These are phyloP conservation scores for Phycomyces nitens DNA, from an alignment of 192 early-diverging fungal genomes.

Conservation along the genomic window DNA sequence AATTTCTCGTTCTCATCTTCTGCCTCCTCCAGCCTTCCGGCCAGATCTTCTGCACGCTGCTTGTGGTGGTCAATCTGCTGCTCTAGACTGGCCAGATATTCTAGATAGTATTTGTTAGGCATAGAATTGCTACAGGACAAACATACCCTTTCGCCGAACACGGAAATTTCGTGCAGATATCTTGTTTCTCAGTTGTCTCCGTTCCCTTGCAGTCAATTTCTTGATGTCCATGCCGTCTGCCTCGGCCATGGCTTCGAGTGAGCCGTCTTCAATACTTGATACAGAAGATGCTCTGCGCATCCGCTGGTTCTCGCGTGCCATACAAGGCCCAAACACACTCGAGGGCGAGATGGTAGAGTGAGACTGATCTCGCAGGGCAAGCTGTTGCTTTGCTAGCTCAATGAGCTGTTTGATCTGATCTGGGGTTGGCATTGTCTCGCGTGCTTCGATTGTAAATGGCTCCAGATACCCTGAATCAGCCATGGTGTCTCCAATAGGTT, in stretches of 20 bases:
- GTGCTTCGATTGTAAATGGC: neutral
- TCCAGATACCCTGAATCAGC: neutral
- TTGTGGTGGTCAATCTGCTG: conserved; percentile 28
- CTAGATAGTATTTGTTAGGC: conserved; percentile 2
- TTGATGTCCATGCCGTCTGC: conserved; percentile 25
- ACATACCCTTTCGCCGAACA: conserved; percentile 6
- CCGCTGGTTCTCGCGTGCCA: neutral
- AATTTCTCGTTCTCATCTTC: conserved; percentile 29
- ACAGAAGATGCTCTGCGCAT: neutral
- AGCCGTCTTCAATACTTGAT: neutral
- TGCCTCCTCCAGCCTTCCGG: conserved; percentile 2
- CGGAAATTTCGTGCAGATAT: conserved; percentile 11
- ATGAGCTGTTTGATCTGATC: conserved; percentile 31
- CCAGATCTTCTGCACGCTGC: conserved; percentile 6
- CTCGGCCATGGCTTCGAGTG: conserved; percentile 7
- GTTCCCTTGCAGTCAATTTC: conserved; percentile 15
- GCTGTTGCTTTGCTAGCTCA: conserved; percentile 25
- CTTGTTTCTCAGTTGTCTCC: conserved; percentile 21
- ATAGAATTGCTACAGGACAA: too few species aligned
- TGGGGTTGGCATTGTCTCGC: conserved; percentile 10
- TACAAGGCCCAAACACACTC: neutral
- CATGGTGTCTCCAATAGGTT: neutral
- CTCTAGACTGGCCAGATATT: conserved; percentile 34
- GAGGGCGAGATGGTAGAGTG: conserved; percentile 11
- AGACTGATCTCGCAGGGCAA: conserved; percentile 23